These are phyloP conservation scores for Ogataea paraovalis DNA, from an alignment of 805 yeast species.

Conservation along the genomic window DNA sequence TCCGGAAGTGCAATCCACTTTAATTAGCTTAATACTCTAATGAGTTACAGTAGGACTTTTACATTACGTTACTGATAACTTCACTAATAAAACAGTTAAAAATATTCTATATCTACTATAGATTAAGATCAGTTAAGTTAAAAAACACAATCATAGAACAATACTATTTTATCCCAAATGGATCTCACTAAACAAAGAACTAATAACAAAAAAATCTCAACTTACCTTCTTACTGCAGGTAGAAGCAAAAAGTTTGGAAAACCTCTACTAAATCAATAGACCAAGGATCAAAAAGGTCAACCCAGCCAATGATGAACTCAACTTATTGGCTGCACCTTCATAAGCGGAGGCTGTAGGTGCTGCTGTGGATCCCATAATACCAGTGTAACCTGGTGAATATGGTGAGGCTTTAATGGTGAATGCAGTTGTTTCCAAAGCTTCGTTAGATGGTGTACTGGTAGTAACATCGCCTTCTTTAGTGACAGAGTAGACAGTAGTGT, in stretches of 20 bases:
- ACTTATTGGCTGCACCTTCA: neutral
- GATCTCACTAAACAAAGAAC: too few species aligned
- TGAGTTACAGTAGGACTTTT: too few species aligned
- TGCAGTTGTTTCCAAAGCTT: neutral
- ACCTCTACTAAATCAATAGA: neutral
- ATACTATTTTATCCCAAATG: too few species aligned
- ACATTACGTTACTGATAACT: too few species aligned
- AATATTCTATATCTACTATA: too few species aligned
- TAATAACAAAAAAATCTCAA: too few species aligned
- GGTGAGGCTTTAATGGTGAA: neutral
- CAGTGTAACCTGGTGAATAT: neutral
- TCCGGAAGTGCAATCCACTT: too few species aligned
- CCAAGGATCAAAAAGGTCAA: neutral
- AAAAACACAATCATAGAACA: too few species aligned
- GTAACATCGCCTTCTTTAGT: neutral
- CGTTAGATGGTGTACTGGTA: neutral
- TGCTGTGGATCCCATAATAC: neutral
- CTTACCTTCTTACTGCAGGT: too few species aligned
- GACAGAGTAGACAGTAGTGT: conserved; percentile 2
- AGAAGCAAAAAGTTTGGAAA: neutral
- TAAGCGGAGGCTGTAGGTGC: neutral
- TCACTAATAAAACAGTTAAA: too few species aligned
- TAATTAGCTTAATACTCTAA: too few species aligned
- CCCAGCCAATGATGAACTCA: neutral
- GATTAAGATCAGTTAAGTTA: too few species aligned